Evolutionary conservation across 768 basidiomycete species (phyloP), one percentile per base, ranked within the genome.

Genomic region (Macrocybe gigantea): DNA sequence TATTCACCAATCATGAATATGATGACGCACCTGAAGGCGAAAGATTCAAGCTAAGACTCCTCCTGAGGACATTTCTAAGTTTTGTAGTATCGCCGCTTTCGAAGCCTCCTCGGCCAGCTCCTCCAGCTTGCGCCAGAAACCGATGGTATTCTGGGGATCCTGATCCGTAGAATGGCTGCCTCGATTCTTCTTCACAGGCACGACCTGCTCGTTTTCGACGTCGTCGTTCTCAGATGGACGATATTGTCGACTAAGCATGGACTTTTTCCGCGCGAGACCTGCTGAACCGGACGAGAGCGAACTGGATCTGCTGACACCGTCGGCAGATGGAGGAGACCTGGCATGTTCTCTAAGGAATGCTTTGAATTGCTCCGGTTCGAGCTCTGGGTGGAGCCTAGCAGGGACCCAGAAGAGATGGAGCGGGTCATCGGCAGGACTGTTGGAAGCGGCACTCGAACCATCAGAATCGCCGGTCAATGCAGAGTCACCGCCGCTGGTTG

Each of bases 391-490:
- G 33, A 97, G 74, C 49, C 86, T 81, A 11, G 96, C 96, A 45
- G 96, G 96, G 30, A 99, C 93, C 96, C 96, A 99, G 75, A 98
- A 98, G 54, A 97, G 80, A 65, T 92, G 88, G 58, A 85, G 83
- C 2, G 89, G 85, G 69, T 95, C 90, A 57, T 89, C 83, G 35
- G 76, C 64, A 60, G 66, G 68, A 41, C 64, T 69, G 54, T 69
- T 71, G 48, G 68, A 56, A 37, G 54, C 54, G 35, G 55, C 48
- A 41, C 48, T 51, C 11, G 54, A 29, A 38, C 66, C 64, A 42
- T 57, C 52, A 13, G 58, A 53, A 49, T 52, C 48, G 46, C 50
- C 49, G 33, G 57, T 55, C 41, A 55, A 53, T 14, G 50, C 49
- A 11, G 56, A 56, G 36, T 56, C 51, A 50, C 69, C 66, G 42